Evolutionary conservation across 1,284 basidiomycete genomes (phyloP).

Genomic region (Leccinum pallidistipes): DNA sequence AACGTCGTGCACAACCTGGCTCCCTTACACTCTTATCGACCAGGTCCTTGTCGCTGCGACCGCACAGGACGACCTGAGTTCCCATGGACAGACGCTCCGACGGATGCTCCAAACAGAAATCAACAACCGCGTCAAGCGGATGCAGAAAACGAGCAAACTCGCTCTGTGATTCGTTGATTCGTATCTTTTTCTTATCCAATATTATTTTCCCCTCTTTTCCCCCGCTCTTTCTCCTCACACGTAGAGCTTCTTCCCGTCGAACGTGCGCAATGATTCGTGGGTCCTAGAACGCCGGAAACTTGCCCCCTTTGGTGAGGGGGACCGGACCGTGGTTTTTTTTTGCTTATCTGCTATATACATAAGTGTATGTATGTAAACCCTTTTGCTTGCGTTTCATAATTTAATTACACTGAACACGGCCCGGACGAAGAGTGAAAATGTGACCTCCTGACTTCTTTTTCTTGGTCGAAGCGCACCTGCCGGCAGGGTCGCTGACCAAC

Average conservation of each 20-base stretch:
- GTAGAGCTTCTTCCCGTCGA: neutral
- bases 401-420: conserved; percentile 1
- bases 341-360: neutral
- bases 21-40: conserved; percentile 87
- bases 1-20: conserved; percentile 64
- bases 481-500: conserved; percentile 15
- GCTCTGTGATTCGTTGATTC: conserved; percentile 15
- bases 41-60: conserved; percentile 75
- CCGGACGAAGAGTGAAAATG: conserved; percentile 7
- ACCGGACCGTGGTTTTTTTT: neutral
- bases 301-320: neutral
- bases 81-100: conserved; percentile 42
- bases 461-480: conserved; percentile 1
- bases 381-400: conserved; percentile 11
- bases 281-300: neutral
- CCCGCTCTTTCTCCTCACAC: neutral
- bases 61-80: conserved; percentile 49
- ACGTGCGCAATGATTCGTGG: neutral
- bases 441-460: conserved; percentile 6
- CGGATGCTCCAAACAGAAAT: conserved; percentile 57
- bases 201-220: neutral
- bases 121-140: conserved; percentile 57
- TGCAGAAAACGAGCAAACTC: conserved; percentile 51
- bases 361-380: neutral
- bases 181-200: neutral